Conservation (phyloP, 78 protist genomes). For the Dictyostelium intermedium region DNA sequence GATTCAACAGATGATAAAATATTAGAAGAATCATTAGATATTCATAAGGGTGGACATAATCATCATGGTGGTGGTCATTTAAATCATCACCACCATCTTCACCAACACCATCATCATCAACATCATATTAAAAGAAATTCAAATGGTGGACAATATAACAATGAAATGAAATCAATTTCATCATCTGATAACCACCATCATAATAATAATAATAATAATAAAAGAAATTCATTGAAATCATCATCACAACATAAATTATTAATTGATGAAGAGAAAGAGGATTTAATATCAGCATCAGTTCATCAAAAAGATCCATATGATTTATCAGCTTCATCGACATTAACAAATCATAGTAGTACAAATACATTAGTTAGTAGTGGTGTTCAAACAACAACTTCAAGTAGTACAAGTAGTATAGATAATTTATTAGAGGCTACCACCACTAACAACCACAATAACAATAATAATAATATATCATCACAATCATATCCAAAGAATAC, state of each 20-base stretch:
- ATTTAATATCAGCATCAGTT: slow-evolving; percentile 12
- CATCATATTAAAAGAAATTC: not conserved
- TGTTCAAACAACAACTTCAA: not conserved
- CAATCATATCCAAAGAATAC: not conserved
- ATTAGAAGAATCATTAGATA: not conserved
- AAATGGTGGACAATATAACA: not conserved
- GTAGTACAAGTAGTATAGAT: not conserved
- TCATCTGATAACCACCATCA: not conserved
- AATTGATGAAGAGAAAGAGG: slow-evolving; percentile 11
- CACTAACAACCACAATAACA: not conserved
- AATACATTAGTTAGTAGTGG: not conserved
- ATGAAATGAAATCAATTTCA: slow-evolving; percentile 23
- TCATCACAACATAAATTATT: not conserved
- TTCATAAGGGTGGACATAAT: not conserved
- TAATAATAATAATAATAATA: not conserved
- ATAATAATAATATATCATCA: not conserved
- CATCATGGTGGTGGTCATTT: not conserved
- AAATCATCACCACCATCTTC: not conserved
- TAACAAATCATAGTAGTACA: not conserved
- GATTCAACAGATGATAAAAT: slow-evolving; percentile 19
- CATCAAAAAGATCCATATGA: slow-evolving; percentile 27
- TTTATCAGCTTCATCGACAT: not conserved
- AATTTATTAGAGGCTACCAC: not conserved
- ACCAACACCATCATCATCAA: not conserved
- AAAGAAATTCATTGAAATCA: slow-evolving; percentile 19